Evolutionary conservation across 2,329 filamentous ascomycete genomes (phyloP), one percentile per base, ranked within the genome.

Genomic region (Trichophyton mentagrophytes): DNA sequence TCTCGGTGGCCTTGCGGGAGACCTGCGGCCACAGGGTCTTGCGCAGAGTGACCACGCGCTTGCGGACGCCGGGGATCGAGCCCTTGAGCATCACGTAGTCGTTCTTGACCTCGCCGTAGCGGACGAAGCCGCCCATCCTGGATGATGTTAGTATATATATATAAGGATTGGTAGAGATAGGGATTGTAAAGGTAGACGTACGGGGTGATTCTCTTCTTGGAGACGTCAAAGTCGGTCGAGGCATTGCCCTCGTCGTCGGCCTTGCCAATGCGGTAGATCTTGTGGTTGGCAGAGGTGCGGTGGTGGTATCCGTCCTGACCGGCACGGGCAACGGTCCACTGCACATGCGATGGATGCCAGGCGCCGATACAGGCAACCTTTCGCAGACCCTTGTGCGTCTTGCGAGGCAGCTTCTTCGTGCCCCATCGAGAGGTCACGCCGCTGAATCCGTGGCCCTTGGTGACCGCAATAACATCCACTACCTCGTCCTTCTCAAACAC

Each of bases 291-390:
- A 67, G 93, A 97, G 75, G 93, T 99, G 88, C 93, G 91, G 84
- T 99, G 93, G 80, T 99, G 93, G 87, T 99, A 99, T 85, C 93
- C 93, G 80, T 86, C 85, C 83, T 99, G 93, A 96, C 93, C 93
- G 69, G 93, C 93, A 88, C 93, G 93, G 77, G 92, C 93, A 83
- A 99, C 93, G 78, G 93, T 99, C 93, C 93, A 99, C 84, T 99
- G 93, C 80, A 99, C 93, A 90, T 99, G 93, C 80, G 89, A 90
- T 76, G 93, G 93, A 85, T 99, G 93, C 93, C 93, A 99, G 73
- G 93, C 93, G 89, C 93, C 93, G 79, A 99, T 99, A 96, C 93
- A 99, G 76, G 93, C 93, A 73, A 99, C 92, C 89, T 99, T 99
- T 76, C 93, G 88, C 76, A 99, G 90, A 96, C 93, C 93, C 88